Conservation (phyloP, 2,329 filamentous ascomycete species). For the Sphaerulina vaccinii region DNA sequence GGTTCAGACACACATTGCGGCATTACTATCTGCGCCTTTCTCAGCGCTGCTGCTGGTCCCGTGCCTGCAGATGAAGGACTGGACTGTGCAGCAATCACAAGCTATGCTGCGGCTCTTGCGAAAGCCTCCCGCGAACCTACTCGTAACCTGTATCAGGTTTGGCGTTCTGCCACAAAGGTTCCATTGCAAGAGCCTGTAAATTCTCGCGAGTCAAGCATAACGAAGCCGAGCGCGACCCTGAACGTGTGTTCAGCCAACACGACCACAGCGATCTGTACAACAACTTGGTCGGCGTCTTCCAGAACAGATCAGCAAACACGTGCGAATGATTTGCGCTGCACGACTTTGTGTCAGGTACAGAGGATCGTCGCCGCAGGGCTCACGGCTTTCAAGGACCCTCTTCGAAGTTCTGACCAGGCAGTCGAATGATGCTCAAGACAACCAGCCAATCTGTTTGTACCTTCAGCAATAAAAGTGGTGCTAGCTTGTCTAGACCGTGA, state of each 20-base stretch:
- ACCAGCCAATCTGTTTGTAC: background rate
- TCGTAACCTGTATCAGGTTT: constrained; percentile 15
- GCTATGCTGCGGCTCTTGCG: constrained; percentile 7
- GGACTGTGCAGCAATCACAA: background rate
- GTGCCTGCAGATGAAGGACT: constrained; percentile 2
- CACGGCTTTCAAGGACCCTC: too few species aligned
- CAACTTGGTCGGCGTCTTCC: constrained; percentile 5
- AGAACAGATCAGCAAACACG: constrained; percentile 17
- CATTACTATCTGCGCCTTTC: too few species aligned
- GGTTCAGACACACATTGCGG: too few species aligned
- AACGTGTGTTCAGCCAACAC: constrained; percentile 6
- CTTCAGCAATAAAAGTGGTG: background rate
- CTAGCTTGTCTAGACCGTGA: background rate
- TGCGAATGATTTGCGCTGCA: constrained; percentile 19
- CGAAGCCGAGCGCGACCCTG: too few species aligned
- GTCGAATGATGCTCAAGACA: background rate
- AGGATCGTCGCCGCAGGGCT: background rate
- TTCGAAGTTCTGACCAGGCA: too few species aligned
- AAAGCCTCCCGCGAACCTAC: constrained; percentile 15
- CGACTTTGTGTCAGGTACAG: background rate
- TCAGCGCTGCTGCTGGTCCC: background rate
- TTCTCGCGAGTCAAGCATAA: constrained; percentile 9
- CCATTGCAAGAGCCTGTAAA: constrained; percentile 7
- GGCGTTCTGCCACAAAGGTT: constrained; percentile 7
- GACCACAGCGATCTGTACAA: constrained; percentile 6